Base-by-base conservation (phyloP, 2,329 filamentous ascomycete genomes). In the Pseudopithomyces maydicus region DNA sequence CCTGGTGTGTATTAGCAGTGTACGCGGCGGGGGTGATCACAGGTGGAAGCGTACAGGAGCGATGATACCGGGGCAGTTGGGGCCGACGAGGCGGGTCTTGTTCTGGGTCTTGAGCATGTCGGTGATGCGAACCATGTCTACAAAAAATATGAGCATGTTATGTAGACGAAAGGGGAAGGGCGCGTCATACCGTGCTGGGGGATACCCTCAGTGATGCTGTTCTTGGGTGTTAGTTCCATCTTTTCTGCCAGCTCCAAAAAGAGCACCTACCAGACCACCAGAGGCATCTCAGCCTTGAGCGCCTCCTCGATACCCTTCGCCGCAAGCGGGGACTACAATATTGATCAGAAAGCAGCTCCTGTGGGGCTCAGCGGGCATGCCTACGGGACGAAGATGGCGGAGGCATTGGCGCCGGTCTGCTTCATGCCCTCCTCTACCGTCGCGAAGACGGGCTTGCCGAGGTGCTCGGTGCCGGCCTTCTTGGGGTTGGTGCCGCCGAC, bases 61-160 rank as follows among this genome's bases (percentile, higher is more conserved):
- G 80, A 98, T 98, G 81, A 98, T 94, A 78, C 94, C 95, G 64
- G 95, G 95, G 85, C 95, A 99, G 85, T 98, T 99, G 74, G 94
- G 94, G 68, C 94, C 94, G 62, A 98, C 92, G 73, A 99, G 86
- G 76, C 95, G 90, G 68, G 94, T 97, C 87, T 98, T 98, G 84
- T 83, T 88, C 83, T 99, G 95, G 54, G 93, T 91, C 87, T 97
- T 98, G 77, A 99, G 87, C 79, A 98, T 97, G 79, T 92, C 88
- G 78, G 95, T 97, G 80, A 98, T 97, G 82, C 94, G 92, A 72
- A 98, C 92, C 95, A 99, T 99, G 83, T 99, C 92, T 95, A 52
- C 59, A 15, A 44, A 49, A 17, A 36, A 75, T 42, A 75, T 71
- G 33, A 22, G 35, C 8, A 6, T 41, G 12, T 44, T 2, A 32